A percentile compares a stretch with the other conserved stretches of the same genome.
phyloP scores from a whole-genome alignment of 2,329 filamentous ascomycete species.

The Aspergillus cejpii region DNA sequence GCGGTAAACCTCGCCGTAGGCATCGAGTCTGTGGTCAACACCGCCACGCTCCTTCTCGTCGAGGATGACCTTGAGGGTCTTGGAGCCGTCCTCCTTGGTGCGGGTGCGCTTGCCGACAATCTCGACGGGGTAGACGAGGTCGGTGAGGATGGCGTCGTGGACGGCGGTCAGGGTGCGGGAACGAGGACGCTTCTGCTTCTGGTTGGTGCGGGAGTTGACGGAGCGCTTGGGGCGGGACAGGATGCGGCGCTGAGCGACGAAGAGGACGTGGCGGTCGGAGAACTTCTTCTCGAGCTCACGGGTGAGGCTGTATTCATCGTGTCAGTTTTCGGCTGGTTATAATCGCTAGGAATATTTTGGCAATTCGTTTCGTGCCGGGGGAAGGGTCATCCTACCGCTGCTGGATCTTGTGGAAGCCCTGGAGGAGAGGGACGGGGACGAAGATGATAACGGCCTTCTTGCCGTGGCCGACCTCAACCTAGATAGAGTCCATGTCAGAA shows the following conservation, averaged over 20 bases:
- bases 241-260: slow-evolving; percentile 98
- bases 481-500: slow-evolving; percentile 38
- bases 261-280: slow-evolving; percentile 99
- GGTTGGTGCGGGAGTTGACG: slow-evolving; percentile 88
- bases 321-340: slow-evolving; percentile 6
- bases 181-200: slow-evolving; percentile 97
- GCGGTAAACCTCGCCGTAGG: slow-evolving; percentile 99
- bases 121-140: slow-evolving; percentile 99
- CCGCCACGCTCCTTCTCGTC: slow-evolving; percentile 99
- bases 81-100: slow-evolving; percentile 98
- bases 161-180: slow-evolving; percentile 97
- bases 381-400: slow-evolving; percentile 69
- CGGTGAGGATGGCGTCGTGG: slow-evolving; percentile 94
- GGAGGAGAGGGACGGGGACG: slow-evolving; percentile 98
- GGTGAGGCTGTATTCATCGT: slow-evolving; percentile 63
- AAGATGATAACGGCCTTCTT: slow-evolving; percentile 99
- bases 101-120: slow-evolving; percentile 98
- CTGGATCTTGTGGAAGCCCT: slow-evolving; percentile 98
- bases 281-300: slow-evolving; percentile 99
- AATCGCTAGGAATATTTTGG: neutral
- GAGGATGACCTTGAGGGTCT: slow-evolving; percentile 96
- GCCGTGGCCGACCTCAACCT: slow-evolving; percentile 99
- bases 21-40: slow-evolving; percentile 99
- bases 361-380: neutral
- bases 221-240: slow-evolving; percentile 97